Base-by-base conservation (phyloP, 164 flowering plant genomes). In the Stephania japonica region DNA sequence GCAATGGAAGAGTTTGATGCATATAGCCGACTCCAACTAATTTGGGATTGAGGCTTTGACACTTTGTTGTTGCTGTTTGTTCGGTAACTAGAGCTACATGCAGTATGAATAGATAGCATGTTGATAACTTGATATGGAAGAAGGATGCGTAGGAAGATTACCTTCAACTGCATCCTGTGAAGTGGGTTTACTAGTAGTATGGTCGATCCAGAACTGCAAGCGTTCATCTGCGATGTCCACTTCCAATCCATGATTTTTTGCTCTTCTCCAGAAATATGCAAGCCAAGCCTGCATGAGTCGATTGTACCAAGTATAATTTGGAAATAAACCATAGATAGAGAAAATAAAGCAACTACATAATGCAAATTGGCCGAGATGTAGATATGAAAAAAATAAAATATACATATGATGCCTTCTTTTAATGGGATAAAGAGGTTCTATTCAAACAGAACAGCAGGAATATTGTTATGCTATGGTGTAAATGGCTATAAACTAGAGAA, bases 151-250 rank as follows among this genome's bases (percentile, higher is more conserved):
- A 7, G n/a, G 27, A 19, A 47, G 72, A 16, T 70, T 83, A 94
- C 99, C 97, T 72, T 91, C 96, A 70, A 95, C 97, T 71, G 90
- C 97, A 75, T 90, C 96, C 67, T 89, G 90, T 24, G 93, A 91
- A 44, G 82, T 86, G 66, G 89, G 85, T 59, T 83, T 10, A 59
- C 75, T 81, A 43, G 72, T 27, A 49, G 78, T 76, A n/a, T 79
- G 90, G 79, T 71, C 79, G 79, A 90, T 86, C 97, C 96, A 93
- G 69, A 76, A 86, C 42, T 87, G 89, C 78, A 95, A 70, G 27
- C 94, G 89, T 70, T 95, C 98, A 6, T 95, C 98, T 12, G 86
- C 88, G 64, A 95, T 81, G 72, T 95, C 99, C 32, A 75, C 70
- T 79, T 93, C 93, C 72, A 95, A 27, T 1, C 87, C 97, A 84